These are phyloP conservation scores for Juncus inflexus DNA, from an alignment of 176 grass and related monocot species.

Conservation along the genomic window DNA sequence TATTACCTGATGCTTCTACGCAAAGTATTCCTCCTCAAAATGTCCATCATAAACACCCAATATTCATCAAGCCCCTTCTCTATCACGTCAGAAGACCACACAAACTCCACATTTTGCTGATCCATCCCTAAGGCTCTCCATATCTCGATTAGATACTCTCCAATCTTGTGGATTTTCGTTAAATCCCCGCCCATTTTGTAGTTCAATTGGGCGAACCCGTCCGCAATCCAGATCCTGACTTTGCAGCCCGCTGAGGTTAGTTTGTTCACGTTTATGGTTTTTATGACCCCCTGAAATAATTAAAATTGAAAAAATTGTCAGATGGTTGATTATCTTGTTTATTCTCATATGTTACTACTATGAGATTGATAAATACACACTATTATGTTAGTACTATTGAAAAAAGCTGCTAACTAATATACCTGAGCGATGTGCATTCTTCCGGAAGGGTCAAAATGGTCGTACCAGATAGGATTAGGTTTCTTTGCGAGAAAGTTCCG, in stretches of 20 bases:
- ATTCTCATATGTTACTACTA: no score
- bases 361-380: no score
- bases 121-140: constrained; percentile 87
- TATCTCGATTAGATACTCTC: constrained; percentile 79
- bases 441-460: no score
- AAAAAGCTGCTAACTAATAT: not conserved
- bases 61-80: constrained; percentile 54
- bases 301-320: no score
- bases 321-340: no score
- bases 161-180: constrained; percentile 64
- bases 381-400: no score
- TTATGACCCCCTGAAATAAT: constrained; percentile 55
- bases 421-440: constrained; percentile 2
- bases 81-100: constrained; percentile 91
- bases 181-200: constrained; percentile 89
- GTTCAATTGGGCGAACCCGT: constrained; percentile 88
- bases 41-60: constrained; percentile 85
- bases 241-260: constrained; percentile 62
- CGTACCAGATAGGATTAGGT: constrained; percentile 19
- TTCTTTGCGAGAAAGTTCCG: constrained; percentile 46
- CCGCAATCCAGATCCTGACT: constrained; percentile 87
- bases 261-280: constrained; percentile 89
- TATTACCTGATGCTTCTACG: constrained; percentile 54
- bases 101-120: constrained; percentile 61
- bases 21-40: constrained; percentile 63